These are phyloP conservation scores for Ceratopteris richardii DNA, from an alignment of 75 land plant species.

Conservation along the genomic window DNA sequence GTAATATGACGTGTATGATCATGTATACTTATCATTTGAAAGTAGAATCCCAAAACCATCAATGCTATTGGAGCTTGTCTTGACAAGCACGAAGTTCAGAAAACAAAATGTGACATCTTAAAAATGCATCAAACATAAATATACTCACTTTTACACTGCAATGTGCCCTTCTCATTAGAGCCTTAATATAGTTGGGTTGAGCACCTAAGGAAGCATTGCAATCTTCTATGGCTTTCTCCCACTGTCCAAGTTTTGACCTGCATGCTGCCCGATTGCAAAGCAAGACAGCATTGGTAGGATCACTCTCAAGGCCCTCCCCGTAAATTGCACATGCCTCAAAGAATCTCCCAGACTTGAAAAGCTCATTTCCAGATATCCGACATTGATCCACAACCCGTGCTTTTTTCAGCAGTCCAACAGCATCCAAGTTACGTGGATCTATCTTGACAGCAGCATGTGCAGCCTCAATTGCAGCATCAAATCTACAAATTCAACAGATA, in stretches of 20 bases:
- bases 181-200: conserved; percentile 76
- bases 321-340: conserved; percentile 74
- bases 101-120: not conserved
- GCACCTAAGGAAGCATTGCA: conserved; percentile 68
- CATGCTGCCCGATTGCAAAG: conserved; percentile 90
- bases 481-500: conserved; percentile 40
- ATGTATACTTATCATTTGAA: not conserved
- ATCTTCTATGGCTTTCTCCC: conserved; percentile 74
- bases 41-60: no score
- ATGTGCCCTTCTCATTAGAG: conserved; percentile 76
- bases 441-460: conserved; percentile 51
- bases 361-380: conserved; percentile 65
- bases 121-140: not conserved
- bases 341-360: conserved; percentile 60
- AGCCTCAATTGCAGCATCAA: conserved; percentile 66
- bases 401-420: conserved; percentile 29
- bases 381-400: conserved; percentile 62
- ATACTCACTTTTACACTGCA: conserved; percentile 54
- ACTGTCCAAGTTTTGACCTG: conserved; percentile 64
- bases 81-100: not conserved
- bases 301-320: conserved; percentile 70
- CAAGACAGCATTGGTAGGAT: conserved; percentile 65
- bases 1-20: not conserved
- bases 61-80: no score
- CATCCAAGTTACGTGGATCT: conserved; percentile 53